phyloP scores from a whole-genome alignment of 2,329 filamentous ascomycete genomes.

The Chaetoscypha palmicola region DNA sequence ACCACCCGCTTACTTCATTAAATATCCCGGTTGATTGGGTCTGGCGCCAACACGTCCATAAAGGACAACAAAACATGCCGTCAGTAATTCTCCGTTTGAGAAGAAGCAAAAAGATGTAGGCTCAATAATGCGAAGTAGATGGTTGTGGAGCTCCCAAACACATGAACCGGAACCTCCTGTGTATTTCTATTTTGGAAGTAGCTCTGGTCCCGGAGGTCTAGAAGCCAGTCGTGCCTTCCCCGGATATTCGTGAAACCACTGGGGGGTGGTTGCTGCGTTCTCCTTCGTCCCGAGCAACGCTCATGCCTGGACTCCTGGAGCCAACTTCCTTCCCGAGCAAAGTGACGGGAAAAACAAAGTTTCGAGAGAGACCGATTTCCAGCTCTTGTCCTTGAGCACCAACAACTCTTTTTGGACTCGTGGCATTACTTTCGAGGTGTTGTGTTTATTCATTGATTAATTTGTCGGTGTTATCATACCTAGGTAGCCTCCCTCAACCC shows the following conservation, averaged over 20 bases:
- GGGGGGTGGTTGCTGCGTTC: conserved; percentile 16
- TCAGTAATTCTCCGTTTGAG: conserved; percentile 2
- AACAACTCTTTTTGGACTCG: too few relatives aligned
- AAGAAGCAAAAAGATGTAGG: not conserved
- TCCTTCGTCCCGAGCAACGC: conserved; percentile 7
- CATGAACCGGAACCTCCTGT: too few relatives aligned
- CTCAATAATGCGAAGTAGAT: not conserved
- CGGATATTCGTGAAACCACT: conserved; percentile 26
- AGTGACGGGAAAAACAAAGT: too few relatives aligned
- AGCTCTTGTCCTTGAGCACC: too few relatives aligned
- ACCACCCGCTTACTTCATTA: not conserved
- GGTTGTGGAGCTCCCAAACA: not conserved
- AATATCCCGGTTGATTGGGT: not conserved
- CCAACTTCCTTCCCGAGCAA: too few relatives aligned
- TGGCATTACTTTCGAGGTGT: too few relatives aligned
- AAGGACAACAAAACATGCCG: conserved; percentile 13
- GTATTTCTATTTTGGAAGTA: too few relatives aligned
- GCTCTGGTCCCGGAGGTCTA: too few relatives aligned
- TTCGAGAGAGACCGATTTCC: too few relatives aligned
- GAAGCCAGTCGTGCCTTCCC: conserved; percentile 27
- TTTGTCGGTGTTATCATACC: not conserved
- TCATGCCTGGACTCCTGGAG: conserved; percentile 1
- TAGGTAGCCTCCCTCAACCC: too few relatives aligned
- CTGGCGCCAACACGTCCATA: not conserved
- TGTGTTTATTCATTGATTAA: too few relatives aligned